Base-by-base conservation (phyloP, 2,329 filamentous ascomycete species). In the Colletotrichum costaricense region DNA sequence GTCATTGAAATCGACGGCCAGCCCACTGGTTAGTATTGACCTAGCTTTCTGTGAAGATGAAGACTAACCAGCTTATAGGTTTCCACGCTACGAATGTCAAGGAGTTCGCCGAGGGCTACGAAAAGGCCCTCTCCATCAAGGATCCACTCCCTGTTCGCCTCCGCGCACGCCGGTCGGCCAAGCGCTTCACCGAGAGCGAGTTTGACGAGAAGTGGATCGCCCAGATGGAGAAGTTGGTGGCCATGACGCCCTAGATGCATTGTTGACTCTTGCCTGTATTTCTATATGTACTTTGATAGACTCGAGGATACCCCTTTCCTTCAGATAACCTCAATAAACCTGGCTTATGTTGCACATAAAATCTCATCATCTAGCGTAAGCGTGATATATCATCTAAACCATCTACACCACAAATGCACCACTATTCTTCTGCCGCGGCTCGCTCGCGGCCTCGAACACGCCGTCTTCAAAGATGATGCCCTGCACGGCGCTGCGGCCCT, bases 111-210 rank as follows among this genome's bases (percentile, higher is more conserved):
- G 86, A 90, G 12, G 94, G 90, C 0, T 99, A 95, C 79, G 91
- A 92, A 75, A 90, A 93, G 79, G 96, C 95, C 0, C 84, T 98
- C 7, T 88, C 89, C 0, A 85, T 97, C 4, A 86, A 91, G 16
- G 90, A 98, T 74, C 93, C 92, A 24, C 83, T 95, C 19, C 91
- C 90, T 0, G 94, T 98, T 86, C 89, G 97, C 26, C 82, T 88
- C 38, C 87, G 96, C 70, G 96, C 97, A 0, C 88, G 95, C 49
- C 86, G 89, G 77, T 97, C 94, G 6, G 94, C 95, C 1, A 89
- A 90, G 82, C 87, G 97, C 59, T 99, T 99, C 80, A 95, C 94
- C 0, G 96, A 98, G 79, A 92, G 93, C 77, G 93, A 93, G 72
- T 99, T 99, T 84, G 92, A 89, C 1, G 88, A 88, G 77, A 92